A percentile compares a stretch with the other conserved stretches of the same genome.
Evolutionary conservation across 306 rosid genomes (phyloP).

Genomic region (apple (Malus domestica)): ASM211411v1 NC_041793.1:32943001-32943500

Average conservation of each 20-base stretch:
- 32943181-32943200: slow-evolving; percentile 44
- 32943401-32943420: slow-evolving; percentile 60
- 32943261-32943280: slow-evolving; percentile 71
- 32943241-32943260: slow-evolving; percentile 68
- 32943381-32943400: slow-evolving; percentile 49
- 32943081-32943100: background rate
- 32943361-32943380: slow-evolving; percentile 31
- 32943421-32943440: slow-evolving; percentile 35
- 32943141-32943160: background rate
- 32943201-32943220: slow-evolving; percentile 91
- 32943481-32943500: slow-evolving; percentile 54
- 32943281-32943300: slow-evolving; percentile 77
- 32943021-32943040: background rate
- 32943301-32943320: slow-evolving; percentile 74
- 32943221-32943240: slow-evolving; percentile 77
- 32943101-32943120: background rate
- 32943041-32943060: background rate
- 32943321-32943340: slow-evolving; percentile 61
- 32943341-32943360: slow-evolving; percentile 36
- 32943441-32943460: slow-evolving; percentile 64
- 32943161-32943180: background rate
- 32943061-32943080: background rate
- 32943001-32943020: background rate
- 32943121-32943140: background rate
- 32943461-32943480: slow-evolving; percentile 42